Conservation (phyloP, 768 basidiomycete species). For the Tricholoma terreum region DNA sequence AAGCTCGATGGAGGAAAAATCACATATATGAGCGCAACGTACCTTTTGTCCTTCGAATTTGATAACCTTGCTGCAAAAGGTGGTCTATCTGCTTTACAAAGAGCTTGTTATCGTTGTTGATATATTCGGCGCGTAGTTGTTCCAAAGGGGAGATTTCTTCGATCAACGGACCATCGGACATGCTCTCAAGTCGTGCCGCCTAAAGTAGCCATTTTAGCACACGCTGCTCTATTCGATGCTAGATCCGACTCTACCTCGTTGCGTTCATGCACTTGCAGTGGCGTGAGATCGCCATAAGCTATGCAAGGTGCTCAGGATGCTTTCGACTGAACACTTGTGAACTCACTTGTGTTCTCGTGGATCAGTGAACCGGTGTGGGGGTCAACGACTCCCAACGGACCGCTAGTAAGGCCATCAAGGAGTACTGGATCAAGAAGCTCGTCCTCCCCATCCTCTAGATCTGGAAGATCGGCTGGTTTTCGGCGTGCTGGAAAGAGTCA, state of each 20-base stretch:
- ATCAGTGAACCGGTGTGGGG: slow-evolving; percentile 4
- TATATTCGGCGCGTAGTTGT: slow-evolving; percentile 63
- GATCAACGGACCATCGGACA: slow-evolving; percentile 50
- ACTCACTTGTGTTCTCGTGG: not conserved
- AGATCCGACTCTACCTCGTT: slow-evolving; percentile 17
- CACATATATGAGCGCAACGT: slow-evolving; percentile 16
- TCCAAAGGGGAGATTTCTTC: slow-evolving; percentile 50
- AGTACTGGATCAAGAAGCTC: not conserved
- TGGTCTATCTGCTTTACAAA: slow-evolving; percentile 78
- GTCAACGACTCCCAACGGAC: slow-evolving; percentile 1
- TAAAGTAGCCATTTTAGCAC: not conserved
- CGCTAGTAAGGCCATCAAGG: not conserved
- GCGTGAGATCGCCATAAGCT: slow-evolving; percentile 8
- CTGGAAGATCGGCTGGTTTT: slow-evolving; percentile 15
- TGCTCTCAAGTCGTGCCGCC: slow-evolving; percentile 22
- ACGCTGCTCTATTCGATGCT: not conserved
- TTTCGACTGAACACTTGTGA: not conserved
- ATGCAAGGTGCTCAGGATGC: not conserved
- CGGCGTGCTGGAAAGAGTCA: slow-evolving; percentile 9
- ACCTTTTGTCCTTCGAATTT: slow-evolving; percentile 72
- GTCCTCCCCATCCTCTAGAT: slow-evolving; percentile 10
- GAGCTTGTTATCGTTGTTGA: slow-evolving; percentile 43
- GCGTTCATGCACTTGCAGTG: slow-evolving; percentile 20
- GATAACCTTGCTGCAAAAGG: slow-evolving; percentile 61
- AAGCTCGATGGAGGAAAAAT: not conserved